Evolutionary conservation across 1,139 yeast species (phyloP), one percentile per base, ranked within the genome.

Genomic region (Saccharomyces hybrid): DNA sequence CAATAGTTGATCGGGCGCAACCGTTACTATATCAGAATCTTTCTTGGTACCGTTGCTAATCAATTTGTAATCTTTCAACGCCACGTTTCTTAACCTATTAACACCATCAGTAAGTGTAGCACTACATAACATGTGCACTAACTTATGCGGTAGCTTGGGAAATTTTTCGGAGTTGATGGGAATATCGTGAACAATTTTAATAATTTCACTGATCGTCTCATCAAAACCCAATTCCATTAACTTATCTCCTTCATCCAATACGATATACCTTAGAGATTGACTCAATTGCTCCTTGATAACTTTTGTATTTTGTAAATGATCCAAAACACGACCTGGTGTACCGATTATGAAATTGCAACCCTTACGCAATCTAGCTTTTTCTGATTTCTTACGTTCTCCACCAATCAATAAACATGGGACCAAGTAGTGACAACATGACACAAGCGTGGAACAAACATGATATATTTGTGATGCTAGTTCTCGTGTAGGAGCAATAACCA

Each of bases 391-490:
- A 78, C 89, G 88, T 67, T 90, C 97, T 51, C 97, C 97, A 61
- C 97, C 97, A 70, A 90, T 88, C 25, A 90, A 95, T 41, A 90
- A 82, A 44, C 97, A 96, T 0, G 97, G 97, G 5, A 90, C 97
- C 46, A 90, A 77, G 69, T 85, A 80, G 65, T 86, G 93, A 68
- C 91, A 84, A 63, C 93, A 83, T 53, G 86, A 78, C 41, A 83
- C 75, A 28, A 91, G 70, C 1, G 81, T 77, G 62, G 86, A 93
- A 61, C 89, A 76, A 3, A 91, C 97, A 1, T 86, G 77, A 66
- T 88, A 86, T 49, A 93, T 91, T 70, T 93, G 99, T n/a, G 83
- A 82, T 0, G 98, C 96, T 65, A 93, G 77, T 71, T 93, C 99
- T 69, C 99, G 80, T 0, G 99, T 93, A 4, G 99, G 99, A 0